These are phyloP conservation scores for Astrocystis sublimbata DNA, from an alignment of 495 filamentous ascomycete genomes.

Conservation along the genomic window DNA sequence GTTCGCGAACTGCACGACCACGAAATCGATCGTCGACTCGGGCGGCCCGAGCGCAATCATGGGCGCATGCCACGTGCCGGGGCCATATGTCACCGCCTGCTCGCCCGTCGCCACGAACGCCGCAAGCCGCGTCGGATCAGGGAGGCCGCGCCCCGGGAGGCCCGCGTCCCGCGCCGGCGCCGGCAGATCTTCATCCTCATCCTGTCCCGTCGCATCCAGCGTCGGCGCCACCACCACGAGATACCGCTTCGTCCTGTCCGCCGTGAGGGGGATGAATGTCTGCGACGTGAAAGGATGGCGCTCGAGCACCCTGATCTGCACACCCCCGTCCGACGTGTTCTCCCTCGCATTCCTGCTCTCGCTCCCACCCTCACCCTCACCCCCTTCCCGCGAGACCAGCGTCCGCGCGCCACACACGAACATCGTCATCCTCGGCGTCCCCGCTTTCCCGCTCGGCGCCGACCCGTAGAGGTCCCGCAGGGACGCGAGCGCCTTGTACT, in stretches of 20 bases:
- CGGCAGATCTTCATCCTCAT: conserved; percentile 40
- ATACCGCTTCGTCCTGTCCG: conserved; percentile 55
- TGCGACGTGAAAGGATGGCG: conserved; percentile 93
- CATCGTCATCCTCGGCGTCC: conserved; percentile 73
- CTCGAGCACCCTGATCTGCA: conserved; percentile 78
- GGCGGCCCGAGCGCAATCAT: conserved; percentile 78
- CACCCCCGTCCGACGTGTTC: conserved; percentile 35
- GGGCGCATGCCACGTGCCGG: conserved; percentile 95
- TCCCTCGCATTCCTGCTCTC: too few relatives aligned
- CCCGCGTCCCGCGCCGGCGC: conserved; percentile 26
- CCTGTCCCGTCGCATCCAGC: conserved; percentile 38
- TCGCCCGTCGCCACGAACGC: conserved; percentile 79
- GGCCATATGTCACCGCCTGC: conserved; percentile 88
- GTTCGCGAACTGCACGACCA: conserved; percentile 87
- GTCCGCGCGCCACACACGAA: conserved; percentile 79
- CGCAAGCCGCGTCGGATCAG: conserved; percentile 67
- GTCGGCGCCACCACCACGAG: conserved; percentile 93
- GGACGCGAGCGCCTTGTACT: conserved; percentile 76
- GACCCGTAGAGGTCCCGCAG: conserved; percentile 65
- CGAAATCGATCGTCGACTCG: conserved; percentile 68
- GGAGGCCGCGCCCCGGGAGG: conserved; percentile 62
- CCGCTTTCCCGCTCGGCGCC: conserved; percentile 63
- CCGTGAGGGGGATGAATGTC: conserved; percentile 80
- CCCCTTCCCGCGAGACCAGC: conserved; percentile 17
- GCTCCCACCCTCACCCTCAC: not conserved